Evolutionary conservation across 345 rosid species (phyloP), one percentile per base, ranked within the genome.

Genomic region (Brassica incana): DNA sequence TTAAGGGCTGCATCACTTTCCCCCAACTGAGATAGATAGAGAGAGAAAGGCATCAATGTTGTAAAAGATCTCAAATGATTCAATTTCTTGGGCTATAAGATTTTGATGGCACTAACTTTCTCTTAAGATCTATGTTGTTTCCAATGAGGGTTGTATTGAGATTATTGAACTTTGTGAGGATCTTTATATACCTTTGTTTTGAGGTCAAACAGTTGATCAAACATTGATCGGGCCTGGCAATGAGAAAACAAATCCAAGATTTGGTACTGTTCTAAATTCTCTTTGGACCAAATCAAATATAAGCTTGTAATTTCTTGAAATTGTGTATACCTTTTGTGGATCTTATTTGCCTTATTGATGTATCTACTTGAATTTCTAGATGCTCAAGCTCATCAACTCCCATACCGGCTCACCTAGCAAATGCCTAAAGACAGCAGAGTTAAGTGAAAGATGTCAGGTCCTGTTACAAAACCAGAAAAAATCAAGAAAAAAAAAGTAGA

Each of bases 121-220:
- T 78, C 65, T 76, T 73, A 35, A 82, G 79, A 30, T 32, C 79
- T 78, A 56, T 78, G 74, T 82, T 82, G 73, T 82, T 69, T 82
- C 85, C 77, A 82, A 43, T 38, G 72, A 56, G 18, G 32, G 16
- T 43, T 63, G 6, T 12, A 38, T 30, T 68, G 40, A 36, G 14
- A 23, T n/a, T 69, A 29, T 54, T 45, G 58, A 8, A 80, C 14
- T 75, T 1, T 62, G 5, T 69, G 60, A 7, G 45, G 56, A 12
- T 32, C 0, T 38, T 72, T 67, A 14, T 60, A 27, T 69, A 82
- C 82, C 84, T 82, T 82, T 32, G 18, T 78, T 74, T 74, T 74
- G 36, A 82, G 79, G 30, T 78, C 74, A 11, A 79, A 78, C 63
- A 82, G 60, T 70, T 82, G 82, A 69, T 82, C 79, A 69, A 68